A percentile compares a stretch with the other conserved stretches of the same genome.
These are phyloP conservation scores for Oxytropis ochrocephala DNA, from an alignment of 306 rosid species.

Conservation along the genomic window DNA sequence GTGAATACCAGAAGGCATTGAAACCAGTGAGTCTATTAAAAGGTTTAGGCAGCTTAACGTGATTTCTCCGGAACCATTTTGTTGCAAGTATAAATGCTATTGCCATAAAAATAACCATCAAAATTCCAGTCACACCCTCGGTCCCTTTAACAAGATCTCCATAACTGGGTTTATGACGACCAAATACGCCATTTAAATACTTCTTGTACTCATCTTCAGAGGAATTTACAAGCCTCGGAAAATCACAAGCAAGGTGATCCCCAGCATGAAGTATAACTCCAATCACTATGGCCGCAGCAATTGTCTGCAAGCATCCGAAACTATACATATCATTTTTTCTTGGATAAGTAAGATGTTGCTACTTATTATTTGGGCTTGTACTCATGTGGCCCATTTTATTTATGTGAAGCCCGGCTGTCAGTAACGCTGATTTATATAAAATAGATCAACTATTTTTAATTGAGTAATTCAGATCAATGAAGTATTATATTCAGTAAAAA, in stretches of 20 bases:
- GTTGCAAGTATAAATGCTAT: slow-evolving; percentile 88
- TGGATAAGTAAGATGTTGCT: no score
- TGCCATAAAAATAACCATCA: slow-evolving; percentile 71
- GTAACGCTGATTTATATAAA: no score
- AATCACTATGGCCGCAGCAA: slow-evolving; percentile 74
- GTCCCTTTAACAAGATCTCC: slow-evolving; percentile 47
- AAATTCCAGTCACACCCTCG: slow-evolving; percentile 84
- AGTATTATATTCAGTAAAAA: no score
- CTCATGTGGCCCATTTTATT: no score
- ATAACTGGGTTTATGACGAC: slow-evolving; percentile 54
- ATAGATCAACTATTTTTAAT: no score
- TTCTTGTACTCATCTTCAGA: slow-evolving; percentile 12
- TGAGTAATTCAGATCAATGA: no score
- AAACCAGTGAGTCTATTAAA: slow-evolving; percentile 79
- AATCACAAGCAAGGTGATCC: slow-evolving; percentile 86
- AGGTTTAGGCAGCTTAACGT: slow-evolving; percentile 75
- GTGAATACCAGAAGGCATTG: slow-evolving; percentile 98
- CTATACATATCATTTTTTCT: neutral
- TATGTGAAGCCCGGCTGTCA: no score
- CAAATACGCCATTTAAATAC: slow-evolving; percentile 43
- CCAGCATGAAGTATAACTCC: slow-evolving; percentile 83
- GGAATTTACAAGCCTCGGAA: slow-evolving; percentile 53
- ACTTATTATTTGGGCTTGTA: no score
- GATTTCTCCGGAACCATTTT: slow-evolving; percentile 66
- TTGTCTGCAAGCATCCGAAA: slow-evolving; percentile 37